Conservation (phyloP, 768 basidiomycete genomes). For the Plicaturopsis crispa region DNA sequence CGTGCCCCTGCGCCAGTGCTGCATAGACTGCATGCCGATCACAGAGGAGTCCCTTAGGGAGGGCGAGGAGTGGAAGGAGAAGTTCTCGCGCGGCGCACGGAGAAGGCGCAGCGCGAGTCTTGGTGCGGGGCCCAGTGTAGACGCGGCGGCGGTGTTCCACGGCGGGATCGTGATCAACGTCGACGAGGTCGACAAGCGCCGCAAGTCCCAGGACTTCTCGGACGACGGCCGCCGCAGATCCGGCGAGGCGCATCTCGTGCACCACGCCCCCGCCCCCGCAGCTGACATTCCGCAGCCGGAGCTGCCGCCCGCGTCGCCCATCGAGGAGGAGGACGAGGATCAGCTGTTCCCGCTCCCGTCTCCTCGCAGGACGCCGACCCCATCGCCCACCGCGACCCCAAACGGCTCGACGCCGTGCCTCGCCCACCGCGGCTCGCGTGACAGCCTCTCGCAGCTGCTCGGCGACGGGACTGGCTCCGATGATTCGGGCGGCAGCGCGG, state of each 20-base stretch:
- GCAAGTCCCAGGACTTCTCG: conserved; percentile 33
- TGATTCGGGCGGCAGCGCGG: not conserved
- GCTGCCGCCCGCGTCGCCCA: conserved; percentile 22
- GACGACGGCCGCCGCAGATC: too few relatives aligned
- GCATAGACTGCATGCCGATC: conserved; percentile 49
- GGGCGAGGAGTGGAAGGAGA: conserved; percentile 55
- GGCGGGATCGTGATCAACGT: conserved; percentile 32
- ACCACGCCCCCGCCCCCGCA: too few relatives aligned
- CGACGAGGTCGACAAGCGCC: conserved; percentile 58
- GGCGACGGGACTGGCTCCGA: not conserved
- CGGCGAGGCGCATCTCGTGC: too few relatives aligned
- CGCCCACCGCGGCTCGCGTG: not conserved
- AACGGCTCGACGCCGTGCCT: conserved; percentile 12
- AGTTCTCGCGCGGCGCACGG: conserved; percentile 55
- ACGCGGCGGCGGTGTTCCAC: conserved; percentile 11
- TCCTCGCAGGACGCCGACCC: conserved; percentile 44
- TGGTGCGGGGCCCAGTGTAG: conserved; percentile 8
- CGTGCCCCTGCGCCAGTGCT: conserved; percentile 67
- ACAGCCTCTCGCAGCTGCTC: not conserved
- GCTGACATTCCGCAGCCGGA: too few relatives aligned
- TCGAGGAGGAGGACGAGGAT: conserved; percentile 49
- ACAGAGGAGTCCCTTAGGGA: conserved; percentile 49
- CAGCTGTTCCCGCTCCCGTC: conserved; percentile 55
- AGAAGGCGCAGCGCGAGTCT: conserved; percentile 39
- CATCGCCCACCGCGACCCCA: conserved; percentile 29